These are phyloP conservation scores for Talaromyces sp. DNA, from an alignment of 2,329 filamentous ascomycete genomes.

Conservation along the genomic window DNA sequence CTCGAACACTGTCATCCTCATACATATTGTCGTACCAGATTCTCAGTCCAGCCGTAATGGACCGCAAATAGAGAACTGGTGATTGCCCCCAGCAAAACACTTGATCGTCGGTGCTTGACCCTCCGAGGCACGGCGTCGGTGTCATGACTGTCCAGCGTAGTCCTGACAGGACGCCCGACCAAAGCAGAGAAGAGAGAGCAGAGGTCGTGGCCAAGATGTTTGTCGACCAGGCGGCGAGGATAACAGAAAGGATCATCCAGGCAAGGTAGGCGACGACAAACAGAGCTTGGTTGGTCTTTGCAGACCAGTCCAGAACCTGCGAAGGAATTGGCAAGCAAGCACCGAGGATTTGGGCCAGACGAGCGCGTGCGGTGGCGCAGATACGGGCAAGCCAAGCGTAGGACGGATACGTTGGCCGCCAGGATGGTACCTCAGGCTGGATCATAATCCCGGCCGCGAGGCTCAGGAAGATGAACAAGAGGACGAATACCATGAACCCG, in stretches of 20 bases:
- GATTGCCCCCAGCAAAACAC: neutral
- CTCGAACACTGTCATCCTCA: conserved; percentile 1
- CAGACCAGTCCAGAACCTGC: neutral
- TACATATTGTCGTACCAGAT: conserved; percentile 4
- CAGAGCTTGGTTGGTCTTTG: neutral
- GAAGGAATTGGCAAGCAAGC: neutral
- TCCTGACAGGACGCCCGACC: neutral
- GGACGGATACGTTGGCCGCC: neutral
- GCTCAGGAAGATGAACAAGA: conserved; percentile 1
- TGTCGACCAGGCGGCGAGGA: conserved; percentile 3
- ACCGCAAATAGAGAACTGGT: neutral
- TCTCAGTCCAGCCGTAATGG: neutral
- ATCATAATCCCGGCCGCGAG: conserved; percentile 3
- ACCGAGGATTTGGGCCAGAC: neutral
- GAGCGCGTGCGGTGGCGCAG: neutral
- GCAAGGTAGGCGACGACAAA: neutral
- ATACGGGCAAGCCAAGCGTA: neutral
- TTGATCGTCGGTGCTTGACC: neutral
- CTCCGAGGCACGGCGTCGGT: neutral
- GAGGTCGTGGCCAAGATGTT: neutral
- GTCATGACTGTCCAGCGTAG: neutral
- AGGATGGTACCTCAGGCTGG: neutral
- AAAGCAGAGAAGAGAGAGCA: neutral
- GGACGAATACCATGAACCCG: conserved; percentile 1
- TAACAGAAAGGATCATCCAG: neutral